A percentile compares a stretch with the other conserved stretches of the same genome.
Conservation (phyloP, 192 early-diverging fungal genomes). For the Coemansia umbellata region DNA sequence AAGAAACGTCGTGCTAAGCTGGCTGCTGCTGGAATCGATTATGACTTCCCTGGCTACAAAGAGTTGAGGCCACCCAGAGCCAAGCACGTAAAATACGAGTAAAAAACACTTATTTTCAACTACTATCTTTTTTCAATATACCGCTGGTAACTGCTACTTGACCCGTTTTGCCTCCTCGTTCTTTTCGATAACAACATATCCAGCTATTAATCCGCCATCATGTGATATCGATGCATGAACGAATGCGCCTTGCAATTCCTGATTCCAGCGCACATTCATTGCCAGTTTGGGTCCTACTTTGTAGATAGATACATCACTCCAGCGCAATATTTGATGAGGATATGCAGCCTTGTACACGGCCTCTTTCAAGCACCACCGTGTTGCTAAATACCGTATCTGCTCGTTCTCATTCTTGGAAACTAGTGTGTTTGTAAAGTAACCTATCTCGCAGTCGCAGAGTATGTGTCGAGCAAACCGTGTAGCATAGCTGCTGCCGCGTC, state of each 20-base stretch:
- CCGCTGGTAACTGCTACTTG: neutral
- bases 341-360: constrained; percentile 46
- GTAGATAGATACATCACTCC: constrained; percentile 26
- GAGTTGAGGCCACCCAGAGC: constrained; percentile 28
- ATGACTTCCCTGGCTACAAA: constrained; percentile 79
- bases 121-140: neutral
- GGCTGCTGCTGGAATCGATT: constrained; percentile 74
- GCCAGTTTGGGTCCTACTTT: constrained; percentile 16
- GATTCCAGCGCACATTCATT: constrained; percentile 14
- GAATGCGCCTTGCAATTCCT: neutral
- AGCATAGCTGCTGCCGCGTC: constrained; percentile 40
- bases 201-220: constrained; percentile 16
- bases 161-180: neutral
- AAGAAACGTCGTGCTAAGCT: constrained; percentile 60
- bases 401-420: neutral
- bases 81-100: constrained; percentile 40
- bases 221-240: constrained; percentile 39
- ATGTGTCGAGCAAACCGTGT: constrained; percentile 60
- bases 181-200: constrained; percentile 27
- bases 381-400: constrained; percentile 23
- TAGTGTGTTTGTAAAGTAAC: neutral
- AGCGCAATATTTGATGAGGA: constrained; percentile 25
- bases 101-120: too few species aligned
- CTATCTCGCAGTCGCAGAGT: constrained; percentile 44
- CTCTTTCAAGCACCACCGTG: constrained; percentile 46